Conservation (phyloP, 2,329 filamentous ascomycete species). For the Claviceps pusilla region DNA sequence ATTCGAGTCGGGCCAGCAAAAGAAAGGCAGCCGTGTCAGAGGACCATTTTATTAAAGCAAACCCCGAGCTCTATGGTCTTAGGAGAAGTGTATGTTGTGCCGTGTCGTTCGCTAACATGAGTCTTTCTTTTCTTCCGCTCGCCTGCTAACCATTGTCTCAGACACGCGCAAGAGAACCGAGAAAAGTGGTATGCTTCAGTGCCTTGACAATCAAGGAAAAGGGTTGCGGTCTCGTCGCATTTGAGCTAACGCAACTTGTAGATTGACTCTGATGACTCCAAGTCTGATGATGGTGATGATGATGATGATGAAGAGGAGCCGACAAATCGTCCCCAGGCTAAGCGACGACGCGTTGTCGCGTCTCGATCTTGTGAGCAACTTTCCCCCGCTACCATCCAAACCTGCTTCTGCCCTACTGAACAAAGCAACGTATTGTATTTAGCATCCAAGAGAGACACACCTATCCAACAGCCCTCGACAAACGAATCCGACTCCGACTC, state of each 20-base stretch:
- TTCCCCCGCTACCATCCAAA: background rate
- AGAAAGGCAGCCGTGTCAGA: conserved; percentile 56
- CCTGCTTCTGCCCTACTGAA: background rate
- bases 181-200: conserved; percentile 36
- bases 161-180: conserved; percentile 42
- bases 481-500: conserved; percentile 56
- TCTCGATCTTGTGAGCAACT: conserved; percentile 45
- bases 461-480: conserved; percentile 36
- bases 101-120: conserved; percentile 7
- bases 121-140: conserved; percentile 8
- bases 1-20: conserved; percentile 55
- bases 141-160: conserved; percentile 14
- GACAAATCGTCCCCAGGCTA: conserved; percentile 43
- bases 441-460: conserved; percentile 49
- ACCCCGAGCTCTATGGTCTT: conserved; percentile 88
- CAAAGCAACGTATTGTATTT: background rate
- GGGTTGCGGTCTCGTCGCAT: background rate
- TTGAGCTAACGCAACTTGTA: conserved; percentile 11
- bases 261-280: conserved; percentile 48
- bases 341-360: conserved; percentile 52
- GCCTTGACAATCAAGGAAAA: conserved; percentile 3
- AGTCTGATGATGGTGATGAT: conserved; percentile 48
- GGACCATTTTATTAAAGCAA: conserved; percentile 73
- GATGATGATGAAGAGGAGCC: conserved; percentile 17
- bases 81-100: conserved; percentile 64